Percentiles rank a stretch among this genome's conserved stretches.
phyloP scores from a whole-genome alignment of 1,284 basidiomycete species.

The Trichosporon sp. region DNA sequence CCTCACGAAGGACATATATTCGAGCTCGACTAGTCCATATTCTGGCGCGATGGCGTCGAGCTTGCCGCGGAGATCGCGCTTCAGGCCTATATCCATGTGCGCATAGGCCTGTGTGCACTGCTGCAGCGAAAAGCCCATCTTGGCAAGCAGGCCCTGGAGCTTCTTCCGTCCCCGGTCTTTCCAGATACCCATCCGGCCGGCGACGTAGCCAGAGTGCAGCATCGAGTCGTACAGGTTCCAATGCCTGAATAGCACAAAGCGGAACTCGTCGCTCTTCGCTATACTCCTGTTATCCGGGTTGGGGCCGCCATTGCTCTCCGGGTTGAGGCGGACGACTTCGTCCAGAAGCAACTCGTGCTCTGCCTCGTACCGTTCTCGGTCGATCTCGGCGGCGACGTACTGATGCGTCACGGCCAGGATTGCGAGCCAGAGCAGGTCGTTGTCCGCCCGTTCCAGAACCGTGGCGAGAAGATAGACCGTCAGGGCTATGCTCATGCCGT shows the following conservation, averaged over 20 bases:
- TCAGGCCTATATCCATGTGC: slow-evolving; percentile 95
- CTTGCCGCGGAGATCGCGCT: slow-evolving; percentile 71
- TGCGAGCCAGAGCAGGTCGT: slow-evolving; percentile 90
- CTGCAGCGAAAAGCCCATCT: slow-evolving; percentile 95
- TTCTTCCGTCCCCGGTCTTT: slow-evolving; percentile 84
- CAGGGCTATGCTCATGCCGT: slow-evolving; percentile 82
- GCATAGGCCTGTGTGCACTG: slow-evolving; percentile 90
- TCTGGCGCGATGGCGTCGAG: slow-evolving; percentile 89
- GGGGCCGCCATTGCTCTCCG: slow-evolving; percentile 39
- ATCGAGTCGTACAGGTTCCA: slow-evolving; percentile 98
- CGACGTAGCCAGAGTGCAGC: slow-evolving; percentile 95
- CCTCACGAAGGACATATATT: slow-evolving; percentile 87
- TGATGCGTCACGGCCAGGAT: slow-evolving; percentile 92
- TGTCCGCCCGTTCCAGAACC: slow-evolving; percentile 80
- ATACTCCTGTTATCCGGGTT: slow-evolving; percentile 70
- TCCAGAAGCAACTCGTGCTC: slow-evolving; percentile 73
- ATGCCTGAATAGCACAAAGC: slow-evolving; percentile 92
- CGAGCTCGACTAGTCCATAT: slow-evolving; percentile 90
- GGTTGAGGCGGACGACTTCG: slow-evolving; percentile 84
- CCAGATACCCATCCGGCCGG: slow-evolving; percentile 92
- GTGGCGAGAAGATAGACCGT: slow-evolving; percentile 88
- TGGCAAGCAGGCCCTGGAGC: slow-evolving; percentile 85
- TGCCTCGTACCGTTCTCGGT: slow-evolving; percentile 75
- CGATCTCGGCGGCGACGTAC: slow-evolving; percentile 80
- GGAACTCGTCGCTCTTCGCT: slow-evolving; percentile 72